Percentiles rank a stretch among this genome's conserved stretches.
Evolutionary conservation across 2,329 filamentous ascomycete species (phyloP).

Genomic region (Penicillium concentricum): DNA sequence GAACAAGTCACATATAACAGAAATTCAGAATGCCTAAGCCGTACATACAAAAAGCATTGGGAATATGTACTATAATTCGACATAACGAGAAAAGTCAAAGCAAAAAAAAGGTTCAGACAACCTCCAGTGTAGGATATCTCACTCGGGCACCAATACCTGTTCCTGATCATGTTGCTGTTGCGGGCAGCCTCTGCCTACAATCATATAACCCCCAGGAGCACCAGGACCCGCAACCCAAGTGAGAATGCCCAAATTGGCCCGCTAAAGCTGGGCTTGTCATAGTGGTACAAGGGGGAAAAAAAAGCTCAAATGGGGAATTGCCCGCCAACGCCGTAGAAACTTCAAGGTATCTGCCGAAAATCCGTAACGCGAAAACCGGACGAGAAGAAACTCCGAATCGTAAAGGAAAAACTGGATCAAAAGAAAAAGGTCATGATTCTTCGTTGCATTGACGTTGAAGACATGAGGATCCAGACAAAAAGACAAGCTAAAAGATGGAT

Average conservation of each 20-base stretch:
- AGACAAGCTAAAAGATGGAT: conserved; percentile 26
- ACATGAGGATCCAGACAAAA: conserved; percentile 27
- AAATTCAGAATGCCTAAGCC: neutral
- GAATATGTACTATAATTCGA: conserved; percentile 3
- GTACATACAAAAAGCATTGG: conserved; percentile 3
- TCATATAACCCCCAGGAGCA: neutral
- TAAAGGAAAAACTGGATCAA: conserved; percentile 10
- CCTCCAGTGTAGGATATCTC: neutral
- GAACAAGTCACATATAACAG: neutral
- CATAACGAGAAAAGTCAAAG: neutral
- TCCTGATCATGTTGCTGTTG: neutral
- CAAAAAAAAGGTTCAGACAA: neutral
- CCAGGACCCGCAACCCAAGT: neutral
- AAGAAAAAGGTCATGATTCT: conserved; percentile 36
- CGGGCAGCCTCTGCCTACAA: neutral
- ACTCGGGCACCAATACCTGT: neutral
- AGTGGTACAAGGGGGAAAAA: conserved; percentile 2
- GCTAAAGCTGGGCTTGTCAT: conserved; percentile 1
- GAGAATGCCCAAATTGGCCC: neutral
- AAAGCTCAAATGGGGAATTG: conserved; percentile 1
- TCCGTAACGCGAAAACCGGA: conserved; percentile 5
- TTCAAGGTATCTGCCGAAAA: conserved; percentile 1
- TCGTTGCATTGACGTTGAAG: conserved; percentile 40
- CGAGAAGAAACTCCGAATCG: conserved; percentile 9
- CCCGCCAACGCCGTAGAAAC: conserved; percentile 3